Percentiles rank a stretch among this genome's conserved stretches.
phyloP scores from a whole-genome alignment of 140 eudicot species.

The Flaveria floridana region DNA sequence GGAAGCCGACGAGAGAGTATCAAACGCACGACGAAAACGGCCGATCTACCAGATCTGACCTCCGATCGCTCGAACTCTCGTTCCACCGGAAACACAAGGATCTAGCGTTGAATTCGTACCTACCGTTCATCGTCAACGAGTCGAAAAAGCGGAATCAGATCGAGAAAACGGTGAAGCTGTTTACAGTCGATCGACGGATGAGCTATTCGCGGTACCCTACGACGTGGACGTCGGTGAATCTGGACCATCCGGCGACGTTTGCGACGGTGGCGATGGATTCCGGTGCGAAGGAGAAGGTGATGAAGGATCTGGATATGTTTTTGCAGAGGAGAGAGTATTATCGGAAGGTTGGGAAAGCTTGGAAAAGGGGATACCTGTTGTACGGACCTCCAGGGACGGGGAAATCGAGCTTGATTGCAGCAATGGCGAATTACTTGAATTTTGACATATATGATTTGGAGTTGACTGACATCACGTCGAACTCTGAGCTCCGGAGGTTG shows the following conservation, averaged over 20 bases:
- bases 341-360: conserved; percentile 61
- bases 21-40: conserved; percentile 15
- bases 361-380: conserved; percentile 80
- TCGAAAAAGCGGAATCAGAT: conserved; percentile 31
- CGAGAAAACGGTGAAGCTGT: conserved; percentile 39
- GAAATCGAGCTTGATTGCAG: conserved; percentile 73
- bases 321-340: conserved; percentile 48
- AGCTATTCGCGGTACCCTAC: conserved; percentile 12
- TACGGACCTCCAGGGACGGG: conserved; percentile 82
- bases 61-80: conserved; percentile 34
- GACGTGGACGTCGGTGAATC: conserved; percentile 38
- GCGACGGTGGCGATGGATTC: conserved; percentile 63
- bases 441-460: conserved; percentile 68
- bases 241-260: conserved; percentile 60
- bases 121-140: conserved; percentile 38
- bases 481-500: conserved; percentile 51
- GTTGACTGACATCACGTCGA: conserved; percentile 39
- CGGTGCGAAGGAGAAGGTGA: conserved; percentile 39
- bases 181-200: conserved; percentile 36
- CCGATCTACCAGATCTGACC: conserved; percentile 23
- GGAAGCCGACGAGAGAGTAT: conserved; percentile 20
- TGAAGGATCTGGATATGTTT: conserved; percentile 60
- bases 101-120: conserved; percentile 35
- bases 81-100: conserved; percentile 48
- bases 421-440: conserved; percentile 63